phyloP scores from a whole-genome alignment of 371 early-diverging fungal genomes.

The Mortierella sp. region DNA sequence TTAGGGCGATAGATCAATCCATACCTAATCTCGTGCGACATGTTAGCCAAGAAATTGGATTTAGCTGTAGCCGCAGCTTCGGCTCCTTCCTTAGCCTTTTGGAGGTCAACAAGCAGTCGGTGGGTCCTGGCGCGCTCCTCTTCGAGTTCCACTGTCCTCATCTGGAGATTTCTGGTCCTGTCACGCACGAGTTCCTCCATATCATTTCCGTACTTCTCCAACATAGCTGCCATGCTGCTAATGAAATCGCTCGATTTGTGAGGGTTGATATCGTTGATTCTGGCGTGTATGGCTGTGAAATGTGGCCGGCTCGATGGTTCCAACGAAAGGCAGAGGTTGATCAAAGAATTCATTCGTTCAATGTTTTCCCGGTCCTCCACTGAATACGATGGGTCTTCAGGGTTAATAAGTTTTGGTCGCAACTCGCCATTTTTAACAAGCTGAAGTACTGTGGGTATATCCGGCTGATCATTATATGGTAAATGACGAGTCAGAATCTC shows the following conservation, averaged over 20 bases:
- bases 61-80: conserved; percentile 68
- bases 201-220: conserved; percentile 67
- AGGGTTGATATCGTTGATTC: conserved; percentile 62
- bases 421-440: conserved; percentile 44
- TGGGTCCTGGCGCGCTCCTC: conserved; percentile 63
- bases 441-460: conserved; percentile 33
- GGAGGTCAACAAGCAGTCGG: conserved; percentile 54
- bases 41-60: conserved; percentile 64
- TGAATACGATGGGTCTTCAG: conserved; percentile 11
- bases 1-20: background rate
- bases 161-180: conserved; percentile 63
- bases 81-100: conserved; percentile 65
- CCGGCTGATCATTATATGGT: conserved; percentile 56
- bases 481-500: conserved; percentile 62
- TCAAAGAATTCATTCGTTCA: conserved; percentile 58
- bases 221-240: conserved; percentile 64
- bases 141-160: conserved; percentile 64
- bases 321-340: conserved; percentile 54
- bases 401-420: conserved; percentile 36
- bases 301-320: conserved; percentile 56
- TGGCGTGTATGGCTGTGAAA: conserved; percentile 54
- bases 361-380: conserved; percentile 57
- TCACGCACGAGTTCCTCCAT: conserved; percentile 66
- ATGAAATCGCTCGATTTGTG: conserved; percentile 62
- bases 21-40: conserved; percentile 61